Evolutionary conservation across 2,329 filamentous ascomycete species (phyloP), one percentile per base, ranked within the genome.

Genomic region (Trichoderma semiorbis): DNA sequence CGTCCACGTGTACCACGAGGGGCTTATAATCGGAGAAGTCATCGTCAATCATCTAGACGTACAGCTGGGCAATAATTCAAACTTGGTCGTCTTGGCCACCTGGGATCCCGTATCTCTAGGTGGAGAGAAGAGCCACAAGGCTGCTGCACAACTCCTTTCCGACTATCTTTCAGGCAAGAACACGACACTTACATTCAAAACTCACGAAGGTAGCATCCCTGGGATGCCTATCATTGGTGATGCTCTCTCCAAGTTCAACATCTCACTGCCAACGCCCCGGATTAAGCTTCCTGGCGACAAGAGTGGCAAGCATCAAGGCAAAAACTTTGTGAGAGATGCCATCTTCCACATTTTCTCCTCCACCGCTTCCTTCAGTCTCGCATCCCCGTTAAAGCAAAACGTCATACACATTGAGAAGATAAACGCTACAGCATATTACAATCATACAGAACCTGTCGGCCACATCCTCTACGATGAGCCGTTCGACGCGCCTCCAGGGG

Each of bases 81-180:
- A 92, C 74, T 79, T 97, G 3, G 76, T 87, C 2, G 87, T 96
- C 18, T 87, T 87, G 28, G 92, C 91, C 1, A 85, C 87, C 1
- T 98, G 94, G 93, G 89, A 93, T 74, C 95, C 95, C 0, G 81
- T 84, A 4, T 69, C 73, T 2, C 86, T 88, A 72, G 88, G 90
- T 47, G 93, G 93, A 11, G 76, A 85, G n/a, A 78, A 85, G 68
- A 92, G 89, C 3, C 85, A 85, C 57, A 80, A 84, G 32, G 85
- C 91, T 73, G 94, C 93, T 2, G 87, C 89, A 68, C 88, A 94
- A 61, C 83, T 98, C 24, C 81, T 98, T 11, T 97, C 94, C 2
- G 90, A 93, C 76, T 98, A 96, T 77, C 84, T 98, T 12, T 98
- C 95, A 4, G 94, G 94, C 10, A 91, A 88, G 79, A 98, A 98